phyloP scores from a whole-genome alignment of 495 filamentous ascomycete genomes.

The Penicillium paxilli region DNA sequence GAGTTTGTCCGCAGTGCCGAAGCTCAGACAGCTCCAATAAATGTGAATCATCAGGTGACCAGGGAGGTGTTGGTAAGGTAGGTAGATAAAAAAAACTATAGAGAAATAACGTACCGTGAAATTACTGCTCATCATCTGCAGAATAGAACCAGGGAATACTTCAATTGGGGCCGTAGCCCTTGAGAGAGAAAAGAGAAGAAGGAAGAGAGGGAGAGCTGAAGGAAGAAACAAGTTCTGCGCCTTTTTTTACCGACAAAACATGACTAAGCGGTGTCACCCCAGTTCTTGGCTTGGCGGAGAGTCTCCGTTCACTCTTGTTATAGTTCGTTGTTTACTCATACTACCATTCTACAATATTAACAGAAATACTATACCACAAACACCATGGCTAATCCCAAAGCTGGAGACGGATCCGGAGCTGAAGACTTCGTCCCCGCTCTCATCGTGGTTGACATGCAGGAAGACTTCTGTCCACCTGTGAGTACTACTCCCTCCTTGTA shows the following conservation, averaged over 20 bases:
- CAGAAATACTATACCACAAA: not conserved
- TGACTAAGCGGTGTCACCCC: conserved; percentile 27
- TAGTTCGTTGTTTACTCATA: not conserved
- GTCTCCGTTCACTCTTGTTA: not conserved
- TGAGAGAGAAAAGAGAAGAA: conserved; percentile 19
- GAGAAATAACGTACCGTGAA: conserved; percentile 36
- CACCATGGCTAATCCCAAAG: not conserved
- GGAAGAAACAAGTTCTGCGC: conserved; percentile 19
- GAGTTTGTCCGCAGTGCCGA: conserved; percentile 51
- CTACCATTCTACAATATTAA: not conserved
- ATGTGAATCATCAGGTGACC: conserved; percentile 58
- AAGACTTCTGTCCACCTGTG: conserved; percentile 94
- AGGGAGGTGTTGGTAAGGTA: not conserved
- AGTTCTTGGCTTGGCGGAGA: not conserved
- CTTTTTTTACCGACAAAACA: conserved; percentile 20
- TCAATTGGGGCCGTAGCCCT: conserved; percentile 43
- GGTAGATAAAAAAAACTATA: conserved; percentile 5
- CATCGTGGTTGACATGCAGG: conserved; percentile 86
- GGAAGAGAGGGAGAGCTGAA: not conserved
- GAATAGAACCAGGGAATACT: conserved; percentile 2
- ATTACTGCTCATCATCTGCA: conserved; percentile 32
- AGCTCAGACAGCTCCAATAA: conserved; percentile 99
- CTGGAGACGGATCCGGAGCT: not conserved
- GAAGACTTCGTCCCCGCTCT: conserved; percentile 44
- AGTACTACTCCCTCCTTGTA: conserved; percentile 10